Conservation (phyloP, 1,284 basidiomycete species). For the Lentinus polychrous region DNA sequence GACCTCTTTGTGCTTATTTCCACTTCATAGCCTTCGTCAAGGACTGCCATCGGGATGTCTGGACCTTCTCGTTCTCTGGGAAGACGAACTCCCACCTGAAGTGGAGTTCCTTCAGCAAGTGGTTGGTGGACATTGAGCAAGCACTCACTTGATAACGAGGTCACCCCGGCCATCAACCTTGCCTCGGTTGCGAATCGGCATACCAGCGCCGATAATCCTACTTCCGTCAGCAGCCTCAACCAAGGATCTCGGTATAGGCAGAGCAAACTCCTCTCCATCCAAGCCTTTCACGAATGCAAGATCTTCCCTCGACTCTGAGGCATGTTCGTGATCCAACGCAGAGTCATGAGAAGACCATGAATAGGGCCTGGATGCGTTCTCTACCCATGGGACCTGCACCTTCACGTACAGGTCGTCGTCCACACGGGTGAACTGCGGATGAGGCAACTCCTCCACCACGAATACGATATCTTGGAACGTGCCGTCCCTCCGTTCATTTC, state of each 20-base stretch:
- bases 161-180: conserved; percentile 67
- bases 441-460: conserved; percentile 69
- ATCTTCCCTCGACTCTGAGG: conserved; percentile 29
- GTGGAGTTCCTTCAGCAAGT: neutral
- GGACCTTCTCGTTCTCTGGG: conserved; percentile 20
- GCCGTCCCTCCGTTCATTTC: conserved; percentile 70
- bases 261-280: conserved; percentile 58
- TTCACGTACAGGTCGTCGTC: conserved; percentile 69
- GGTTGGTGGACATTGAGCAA: neutral
- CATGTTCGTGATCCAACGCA: conserved; percentile 5
- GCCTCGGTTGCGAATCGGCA: conserved; percentile 68
- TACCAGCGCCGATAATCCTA: conserved; percentile 68
- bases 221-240: conserved; percentile 63
- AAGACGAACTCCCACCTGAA: conserved; percentile 27
- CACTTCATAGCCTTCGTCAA: conserved; percentile 25
- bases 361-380: conserved; percentile 28
- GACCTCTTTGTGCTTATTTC: conserved; percentile 8
- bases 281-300: conserved; percentile 57
- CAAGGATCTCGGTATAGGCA: conserved; percentile 59
- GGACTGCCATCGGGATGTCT: conserved; percentile 23
- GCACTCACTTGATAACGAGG: conserved; percentile 66
- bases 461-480: conserved; percentile 74
- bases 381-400: conserved; percentile 64
- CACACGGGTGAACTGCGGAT: conserved; percentile 62
- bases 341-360: conserved; percentile 9